Evolutionary conservation across 129 eudicot genomes (phyloP).

Genomic region (Arctium lappa): DNA sequence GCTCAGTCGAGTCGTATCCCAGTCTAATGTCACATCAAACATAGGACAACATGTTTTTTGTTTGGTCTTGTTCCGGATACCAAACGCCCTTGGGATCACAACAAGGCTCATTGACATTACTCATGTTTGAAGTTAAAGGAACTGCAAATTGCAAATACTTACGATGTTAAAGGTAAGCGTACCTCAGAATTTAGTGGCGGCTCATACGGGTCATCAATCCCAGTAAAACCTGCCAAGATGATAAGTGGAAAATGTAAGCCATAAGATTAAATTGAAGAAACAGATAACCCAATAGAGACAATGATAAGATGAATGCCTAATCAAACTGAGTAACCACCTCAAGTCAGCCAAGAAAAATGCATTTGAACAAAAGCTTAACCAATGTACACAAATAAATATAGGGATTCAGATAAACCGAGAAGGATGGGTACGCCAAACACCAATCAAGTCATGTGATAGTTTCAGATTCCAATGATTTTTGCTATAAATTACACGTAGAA

Average conservation of each 20-base stretch:
- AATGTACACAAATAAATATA: neutral
- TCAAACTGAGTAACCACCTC: neutral
- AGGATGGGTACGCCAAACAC: neutral
- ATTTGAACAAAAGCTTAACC: neutral
- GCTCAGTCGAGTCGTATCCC: too few relatives aligned
- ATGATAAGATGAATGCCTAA: neutral
- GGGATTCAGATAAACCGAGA: neutral
- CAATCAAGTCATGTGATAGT: neutral
- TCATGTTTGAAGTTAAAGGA: neutral
- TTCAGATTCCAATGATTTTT: neutral
- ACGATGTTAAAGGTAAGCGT: conserved; percentile 4
- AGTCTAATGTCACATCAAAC: too few relatives aligned
- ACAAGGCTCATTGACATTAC: conserved; percentile 1
- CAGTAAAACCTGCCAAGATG: conserved; percentile 80
- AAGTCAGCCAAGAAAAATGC: neutral
- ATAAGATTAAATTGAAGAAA: neutral
- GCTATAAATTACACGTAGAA: neutral
- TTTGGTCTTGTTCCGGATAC: neutral
- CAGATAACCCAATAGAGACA: neutral
- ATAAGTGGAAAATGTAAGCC: neutral
- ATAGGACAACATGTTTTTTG: too few relatives aligned
- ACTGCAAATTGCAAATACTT: neutral
- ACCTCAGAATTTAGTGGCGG: conserved; percentile 85
- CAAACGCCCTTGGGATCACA: neutral
- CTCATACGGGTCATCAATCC: conserved; percentile 95